Conservation (phyloP, 2,329 filamentous ascomycete species). For the Alternaria viburni region DNA sequence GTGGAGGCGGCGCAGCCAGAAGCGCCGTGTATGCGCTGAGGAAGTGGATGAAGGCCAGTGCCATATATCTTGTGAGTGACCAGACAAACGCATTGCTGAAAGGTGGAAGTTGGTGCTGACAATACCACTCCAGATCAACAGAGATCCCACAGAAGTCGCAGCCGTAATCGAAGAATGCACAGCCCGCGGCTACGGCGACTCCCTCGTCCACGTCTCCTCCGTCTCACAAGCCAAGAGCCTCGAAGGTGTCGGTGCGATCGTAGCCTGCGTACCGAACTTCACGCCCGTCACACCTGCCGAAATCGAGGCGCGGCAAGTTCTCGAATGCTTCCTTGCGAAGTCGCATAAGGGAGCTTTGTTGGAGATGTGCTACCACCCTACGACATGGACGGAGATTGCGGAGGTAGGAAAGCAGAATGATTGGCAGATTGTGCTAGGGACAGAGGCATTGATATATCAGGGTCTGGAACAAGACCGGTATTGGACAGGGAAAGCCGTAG, state of each 20-base stretch:
- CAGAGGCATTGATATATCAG: slow-evolving; percentile 79
- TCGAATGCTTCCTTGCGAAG: slow-evolving; percentile 57
- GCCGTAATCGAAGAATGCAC: slow-evolving; percentile 70
- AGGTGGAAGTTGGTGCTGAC: background rate
- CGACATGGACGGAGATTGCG: slow-evolving; percentile 68
- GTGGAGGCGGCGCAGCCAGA: slow-evolving; percentile 79
- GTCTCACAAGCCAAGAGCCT: slow-evolving; percentile 65
- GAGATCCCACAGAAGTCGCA: slow-evolving; percentile 70
- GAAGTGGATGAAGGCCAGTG: slow-evolving; percentile 70
- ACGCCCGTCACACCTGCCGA: slow-evolving; percentile 71
- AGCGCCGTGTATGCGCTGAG: slow-evolving; percentile 77
- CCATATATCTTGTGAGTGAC: slow-evolving; percentile 68
- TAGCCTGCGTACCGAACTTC: slow-evolving; percentile 78
- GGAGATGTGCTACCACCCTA: slow-evolving; percentile 85
- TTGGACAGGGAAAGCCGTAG: slow-evolving; percentile 69
- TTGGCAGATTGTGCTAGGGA: slow-evolving; percentile 78
- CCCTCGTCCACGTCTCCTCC: slow-evolving; percentile 66
- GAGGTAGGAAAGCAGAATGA: slow-evolving; percentile 65
- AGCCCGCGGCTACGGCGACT: slow-evolving; percentile 64
- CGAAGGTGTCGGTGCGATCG: slow-evolving; percentile 68
- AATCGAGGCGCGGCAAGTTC: slow-evolving; percentile 63
- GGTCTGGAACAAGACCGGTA: slow-evolving; percentile 69
- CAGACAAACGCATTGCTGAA: background rate
- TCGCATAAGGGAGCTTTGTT: slow-evolving; percentile 70
- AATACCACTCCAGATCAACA: slow-evolving; percentile 59